These are phyloP conservation scores for Daucus carota DNA, from an alignment of 129 eudicot species.

Conservation along the genomic window DH1_v3.0 NC_030383.2:62646001-62646500, in stretches of 20 bases:
- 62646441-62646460: slow-evolving; percentile 52
- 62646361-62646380: neutral
- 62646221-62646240: slow-evolving; percentile 93
- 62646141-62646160: slow-evolving; percentile 8
- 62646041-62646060: slow-evolving; percentile 8
- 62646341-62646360: neutral
- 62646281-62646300: slow-evolving; percentile 95
- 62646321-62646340: neutral
- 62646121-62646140: slow-evolving; percentile 96
- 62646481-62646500: slow-evolving; percentile 83
- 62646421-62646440: neutral
- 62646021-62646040: neutral
- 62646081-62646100: slow-evolving; percentile 97
- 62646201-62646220: slow-evolving; percentile 29
- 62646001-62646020: neutral
- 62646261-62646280: slow-evolving; percentile 86
- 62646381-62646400: neutral
- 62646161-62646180: neutral
- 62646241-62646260: slow-evolving; percentile 86
- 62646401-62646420: neutral
- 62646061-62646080: slow-evolving; percentile 68
- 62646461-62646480: slow-evolving; percentile 82
- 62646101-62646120: slow-evolving; percentile 97
- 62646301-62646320: slow-evolving; percentile 87
- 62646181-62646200: neutral